Conservation (phyloP, 192 early-diverging fungal species). For the Entomortierella beljakovae region DNA sequence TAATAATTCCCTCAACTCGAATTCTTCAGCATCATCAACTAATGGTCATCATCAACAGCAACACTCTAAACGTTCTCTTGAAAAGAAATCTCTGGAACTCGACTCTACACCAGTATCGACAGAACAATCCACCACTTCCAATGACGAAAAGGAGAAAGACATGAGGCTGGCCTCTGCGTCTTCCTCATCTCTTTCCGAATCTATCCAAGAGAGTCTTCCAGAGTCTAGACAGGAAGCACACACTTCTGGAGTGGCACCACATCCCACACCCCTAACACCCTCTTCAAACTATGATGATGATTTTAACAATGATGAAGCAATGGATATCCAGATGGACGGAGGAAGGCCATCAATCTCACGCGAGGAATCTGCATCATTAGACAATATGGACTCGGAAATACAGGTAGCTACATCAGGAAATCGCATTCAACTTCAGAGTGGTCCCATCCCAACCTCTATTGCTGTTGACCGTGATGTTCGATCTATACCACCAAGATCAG, state of each 20-base stretch:
- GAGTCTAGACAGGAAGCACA: conserved; percentile 3
- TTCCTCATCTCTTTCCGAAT: background rate
- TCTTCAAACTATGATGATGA: conserved; percentile 14
- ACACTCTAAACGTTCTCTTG: conserved; percentile 20
- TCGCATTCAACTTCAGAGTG: conserved; percentile 6
- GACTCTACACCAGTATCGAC: background rate
- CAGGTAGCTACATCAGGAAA: conserved; percentile 17
- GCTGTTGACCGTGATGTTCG: conserved; percentile 15
- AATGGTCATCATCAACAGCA: conserved; percentile 32
- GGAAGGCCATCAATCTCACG: background rate
- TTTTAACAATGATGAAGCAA: background rate
- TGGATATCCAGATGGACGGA: conserved; percentile 4
- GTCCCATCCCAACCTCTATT: background rate
- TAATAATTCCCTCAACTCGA: conserved; percentile 5
- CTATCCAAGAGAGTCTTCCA: background rate
- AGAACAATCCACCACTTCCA: background rate
- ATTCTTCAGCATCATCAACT: background rate
- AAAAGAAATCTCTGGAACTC: conserved; percentile 17
- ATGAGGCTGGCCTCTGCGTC: conserved; percentile 18
- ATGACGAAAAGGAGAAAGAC: conserved; percentile 14
- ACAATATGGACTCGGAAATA: conserved; percentile 18
- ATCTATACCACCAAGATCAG: background rate
- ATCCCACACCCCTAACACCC: conserved; percentile 10
- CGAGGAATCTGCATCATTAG: conserved; percentile 1
- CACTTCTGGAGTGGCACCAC: background rate